Evolutionary conservation across 805 yeast species (phyloP).

Genomic region (Clavispora asparagi): DNA sequence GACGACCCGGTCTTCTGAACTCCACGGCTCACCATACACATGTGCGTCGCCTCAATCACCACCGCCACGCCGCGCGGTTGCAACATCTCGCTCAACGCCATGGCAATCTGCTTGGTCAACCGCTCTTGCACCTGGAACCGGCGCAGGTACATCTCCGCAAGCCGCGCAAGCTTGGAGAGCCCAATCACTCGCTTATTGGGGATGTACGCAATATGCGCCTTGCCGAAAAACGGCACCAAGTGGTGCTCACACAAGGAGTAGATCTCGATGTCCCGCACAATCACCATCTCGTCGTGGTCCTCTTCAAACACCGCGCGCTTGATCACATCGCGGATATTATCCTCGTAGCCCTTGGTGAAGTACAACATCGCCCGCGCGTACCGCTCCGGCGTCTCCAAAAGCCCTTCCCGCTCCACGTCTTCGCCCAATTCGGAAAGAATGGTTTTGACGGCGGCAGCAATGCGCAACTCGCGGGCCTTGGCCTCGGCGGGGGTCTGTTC

Average conservation of each 20-base stretch:
- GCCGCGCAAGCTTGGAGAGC: conserved; percentile 83
- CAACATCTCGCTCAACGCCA: conserved; percentile 86
- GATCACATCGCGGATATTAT: conserved; percentile 84
- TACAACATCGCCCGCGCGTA: conserved; percentile 95
- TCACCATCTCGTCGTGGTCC: conserved; percentile 98
- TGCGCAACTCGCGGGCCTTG: conserved; percentile 61
- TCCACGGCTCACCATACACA: conserved; percentile 99
- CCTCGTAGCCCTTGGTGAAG: conserved; percentile 96
- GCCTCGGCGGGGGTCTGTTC: conserved; percentile 66
- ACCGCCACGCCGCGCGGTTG: conserved; percentile 98
- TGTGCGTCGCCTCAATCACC: conserved; percentile 94
- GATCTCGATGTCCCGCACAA: conserved; percentile 89
- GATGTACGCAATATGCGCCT: conserved; percentile 96
- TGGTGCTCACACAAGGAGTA: conserved; percentile 96
- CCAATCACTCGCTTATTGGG: conserved; percentile 94
- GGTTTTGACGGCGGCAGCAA: conserved; percentile 77
- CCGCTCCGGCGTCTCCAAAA: conserved; percentile 90
- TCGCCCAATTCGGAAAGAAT: conserved; percentile 86
- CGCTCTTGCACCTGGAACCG: conserved; percentile 98
- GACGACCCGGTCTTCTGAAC: conserved; percentile 92
- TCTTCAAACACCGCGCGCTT: conserved; percentile 96
- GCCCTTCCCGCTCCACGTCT: conserved; percentile 82
- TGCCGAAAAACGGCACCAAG: conserved; percentile 94
- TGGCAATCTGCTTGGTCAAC: conserved; percentile 93
- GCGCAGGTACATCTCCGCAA: conserved; percentile 96